A percentile compares a stretch with the other conserved stretches of the same genome.
Conservation (phyloP, 2,329 filamentous ascomycete species). For the Pseudogymnoascus sp. region DNA sequence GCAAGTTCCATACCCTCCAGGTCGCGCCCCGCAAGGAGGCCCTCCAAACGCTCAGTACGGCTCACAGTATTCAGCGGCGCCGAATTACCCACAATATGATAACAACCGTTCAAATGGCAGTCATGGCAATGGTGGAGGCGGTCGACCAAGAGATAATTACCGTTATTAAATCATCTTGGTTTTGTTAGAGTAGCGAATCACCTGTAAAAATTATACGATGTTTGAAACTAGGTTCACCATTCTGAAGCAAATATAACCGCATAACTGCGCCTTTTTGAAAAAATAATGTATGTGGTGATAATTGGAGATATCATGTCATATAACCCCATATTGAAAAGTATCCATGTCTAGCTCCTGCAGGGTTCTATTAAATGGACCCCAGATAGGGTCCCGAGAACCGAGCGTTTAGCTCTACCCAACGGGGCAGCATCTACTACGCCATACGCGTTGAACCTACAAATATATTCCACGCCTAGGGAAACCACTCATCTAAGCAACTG, state of each 20-base stretch:
- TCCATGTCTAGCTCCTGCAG: constrained; percentile 1
- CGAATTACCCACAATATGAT: constrained; percentile 14
- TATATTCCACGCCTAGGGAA: not conserved
- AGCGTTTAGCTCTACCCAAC: not conserved
- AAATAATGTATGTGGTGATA: not conserved
- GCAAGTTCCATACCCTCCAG: constrained; percentile 14
- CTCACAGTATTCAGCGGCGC: constrained; percentile 15
- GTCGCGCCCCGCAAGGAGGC: constrained; percentile 15
- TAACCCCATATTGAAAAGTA: not conserved
- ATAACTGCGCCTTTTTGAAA: not conserved
- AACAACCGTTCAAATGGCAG: not conserved
- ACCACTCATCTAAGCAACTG: not conserved
- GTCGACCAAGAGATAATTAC: constrained; percentile 1
- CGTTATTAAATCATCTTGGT: not conserved
- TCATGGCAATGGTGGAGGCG: not conserved
- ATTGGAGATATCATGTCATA: not conserved
- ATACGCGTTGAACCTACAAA: constrained; percentile 2
- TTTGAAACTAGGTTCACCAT: not conserved
- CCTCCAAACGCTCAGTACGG: not conserved
- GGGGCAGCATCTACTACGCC: not conserved
- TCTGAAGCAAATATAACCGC: not conserved
- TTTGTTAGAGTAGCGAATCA: constrained; percentile 5
- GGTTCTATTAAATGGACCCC: not conserved
- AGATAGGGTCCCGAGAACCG: constrained; percentile 1
- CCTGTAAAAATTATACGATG: not conserved